Conservation (phyloP, 108 stramenopile genomes). For the Skeletonema potamos region DNA sequence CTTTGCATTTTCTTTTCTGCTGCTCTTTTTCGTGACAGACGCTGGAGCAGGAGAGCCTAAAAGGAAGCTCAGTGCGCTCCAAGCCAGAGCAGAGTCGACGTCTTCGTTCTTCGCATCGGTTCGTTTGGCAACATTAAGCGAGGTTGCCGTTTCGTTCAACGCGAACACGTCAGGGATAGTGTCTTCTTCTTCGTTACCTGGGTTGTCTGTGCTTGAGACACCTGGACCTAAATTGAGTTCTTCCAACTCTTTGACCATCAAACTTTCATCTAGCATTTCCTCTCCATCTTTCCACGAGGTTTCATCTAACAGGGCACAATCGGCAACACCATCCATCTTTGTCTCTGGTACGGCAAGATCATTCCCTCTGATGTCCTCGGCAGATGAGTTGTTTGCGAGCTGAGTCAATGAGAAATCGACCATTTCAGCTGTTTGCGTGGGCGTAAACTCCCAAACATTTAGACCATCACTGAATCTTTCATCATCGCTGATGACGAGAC, state of each 20-base stretch:
- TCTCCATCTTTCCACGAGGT: neutral
- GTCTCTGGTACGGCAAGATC: neutral
- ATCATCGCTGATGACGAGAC: neutral
- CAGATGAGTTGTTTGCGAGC: neutral
- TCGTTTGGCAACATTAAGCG: neutral
- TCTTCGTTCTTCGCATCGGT: neutral
- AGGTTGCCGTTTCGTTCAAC: neutral
- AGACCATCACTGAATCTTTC: neutral
- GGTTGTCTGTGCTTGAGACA: neutral
- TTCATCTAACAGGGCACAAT: neutral
- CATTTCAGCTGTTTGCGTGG: neutral
- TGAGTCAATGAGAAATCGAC: neutral
- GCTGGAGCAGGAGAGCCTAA: constrained; percentile 21
- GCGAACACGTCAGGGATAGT: neutral
- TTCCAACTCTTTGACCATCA: neutral
- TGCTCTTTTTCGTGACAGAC: constrained; percentile 9
- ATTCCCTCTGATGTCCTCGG: neutral
- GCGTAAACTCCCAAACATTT: neutral
- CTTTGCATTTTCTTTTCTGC: neutral
- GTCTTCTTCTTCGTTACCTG: neutral
- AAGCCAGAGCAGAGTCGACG: constrained; percentile 23
- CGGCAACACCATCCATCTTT: neutral
- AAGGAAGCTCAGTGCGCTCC: constrained; percentile 17
- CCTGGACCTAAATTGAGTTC: neutral
- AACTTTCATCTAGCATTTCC: neutral